A percentile compares a stretch with the other conserved stretches of the same genome.
Conservation (phyloP, 768 basidiomycete species). For the Udeniomyces megalosporus region DNA sequence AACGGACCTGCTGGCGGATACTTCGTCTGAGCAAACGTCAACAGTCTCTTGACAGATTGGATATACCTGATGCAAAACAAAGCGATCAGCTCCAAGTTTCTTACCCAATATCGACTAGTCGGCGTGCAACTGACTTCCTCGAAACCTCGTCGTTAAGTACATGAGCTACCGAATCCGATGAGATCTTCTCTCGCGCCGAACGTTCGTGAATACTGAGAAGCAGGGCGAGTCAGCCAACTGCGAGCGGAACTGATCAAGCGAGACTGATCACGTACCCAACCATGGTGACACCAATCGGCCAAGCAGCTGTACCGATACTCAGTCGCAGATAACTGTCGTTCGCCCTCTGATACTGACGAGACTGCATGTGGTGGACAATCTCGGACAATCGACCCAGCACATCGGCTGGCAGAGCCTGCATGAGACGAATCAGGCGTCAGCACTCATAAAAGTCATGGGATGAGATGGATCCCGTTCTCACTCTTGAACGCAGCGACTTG, state of each 20-base stretch:
- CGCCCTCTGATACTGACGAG: slow-evolving; percentile 80
- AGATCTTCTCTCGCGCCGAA: slow-evolving; percentile 94
- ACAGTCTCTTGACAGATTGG: slow-evolving; percentile 40
- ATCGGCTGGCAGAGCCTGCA: slow-evolving; percentile 57
- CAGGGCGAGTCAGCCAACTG: no score
- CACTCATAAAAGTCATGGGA: background rate
- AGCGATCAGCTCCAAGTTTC: background rate
- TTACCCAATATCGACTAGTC: no score
- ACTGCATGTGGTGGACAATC: slow-evolving; percentile 93
- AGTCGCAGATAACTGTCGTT: slow-evolving; percentile 95
- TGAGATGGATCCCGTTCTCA: slow-evolving; percentile 32
- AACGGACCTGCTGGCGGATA: slow-evolving; percentile 76
- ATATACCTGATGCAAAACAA: background rate
- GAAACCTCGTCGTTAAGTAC: slow-evolving; percentile 98
- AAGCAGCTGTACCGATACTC: slow-evolving; percentile 95
- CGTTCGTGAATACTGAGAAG: slow-evolving; percentile 88
- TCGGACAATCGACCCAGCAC: slow-evolving; percentile 74
- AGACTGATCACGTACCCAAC: slow-evolving; percentile 64
- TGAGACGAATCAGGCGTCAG: background rate
- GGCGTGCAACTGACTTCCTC: slow-evolving; percentile 93
- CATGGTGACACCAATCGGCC: slow-evolving; percentile 99
- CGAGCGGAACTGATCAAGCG: no score
- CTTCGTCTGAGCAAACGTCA: slow-evolving; percentile 91
- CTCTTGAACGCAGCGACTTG: slow-evolving; percentile 72
- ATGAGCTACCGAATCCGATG: slow-evolving; percentile 90